Conservation (phyloP, 352 stramenopile species). For the Aphanomyces invadans region DNA sequence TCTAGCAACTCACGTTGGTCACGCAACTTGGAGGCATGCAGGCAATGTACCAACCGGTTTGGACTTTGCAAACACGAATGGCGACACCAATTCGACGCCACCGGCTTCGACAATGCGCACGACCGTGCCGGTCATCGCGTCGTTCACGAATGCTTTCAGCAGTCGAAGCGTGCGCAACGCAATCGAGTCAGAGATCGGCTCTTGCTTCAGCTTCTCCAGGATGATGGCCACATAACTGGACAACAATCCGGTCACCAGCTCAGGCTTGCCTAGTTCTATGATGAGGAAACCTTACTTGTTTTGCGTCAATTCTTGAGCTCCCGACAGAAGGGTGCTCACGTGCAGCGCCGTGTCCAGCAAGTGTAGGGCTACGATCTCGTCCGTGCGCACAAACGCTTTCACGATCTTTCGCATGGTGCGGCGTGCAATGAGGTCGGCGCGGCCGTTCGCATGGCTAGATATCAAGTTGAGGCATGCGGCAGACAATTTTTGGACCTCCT, state of each 20-base stretch:
- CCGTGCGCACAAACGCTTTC: constrained; percentile 6
- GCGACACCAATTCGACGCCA: constrained; percentile 35
- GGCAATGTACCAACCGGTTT: too few relatives aligned
- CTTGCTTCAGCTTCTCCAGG: constrained; percentile 43
- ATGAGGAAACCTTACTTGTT: constrained; percentile 49
- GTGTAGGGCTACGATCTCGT: constrained; percentile 19
- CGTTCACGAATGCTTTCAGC: constrained; percentile 59
- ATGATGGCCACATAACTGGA: constrained; percentile 43
- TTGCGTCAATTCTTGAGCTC: constrained; percentile 34
- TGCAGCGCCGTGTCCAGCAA: constrained; percentile 42
- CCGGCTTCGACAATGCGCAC: constrained; percentile 49
- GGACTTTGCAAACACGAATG: constrained; percentile 20
- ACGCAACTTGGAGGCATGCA: too few relatives aligned
- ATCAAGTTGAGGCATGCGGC: background rate
- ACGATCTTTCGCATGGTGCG: constrained; percentile 20
- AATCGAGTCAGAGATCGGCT: constrained; percentile 27
- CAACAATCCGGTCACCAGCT: too few relatives aligned
- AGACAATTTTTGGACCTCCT: background rate
- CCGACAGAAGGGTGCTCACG: constrained; percentile 35
- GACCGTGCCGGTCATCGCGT: constrained; percentile 43
- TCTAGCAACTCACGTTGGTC: too few relatives aligned
- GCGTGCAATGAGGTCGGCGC: background rate
- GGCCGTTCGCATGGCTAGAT: background rate
- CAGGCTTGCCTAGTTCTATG: constrained; percentile 33
- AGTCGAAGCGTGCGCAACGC: constrained; percentile 46